phyloP scores from a whole-genome alignment of 139 green algal genomes.

The Haematococcus lacustris region DNA sequence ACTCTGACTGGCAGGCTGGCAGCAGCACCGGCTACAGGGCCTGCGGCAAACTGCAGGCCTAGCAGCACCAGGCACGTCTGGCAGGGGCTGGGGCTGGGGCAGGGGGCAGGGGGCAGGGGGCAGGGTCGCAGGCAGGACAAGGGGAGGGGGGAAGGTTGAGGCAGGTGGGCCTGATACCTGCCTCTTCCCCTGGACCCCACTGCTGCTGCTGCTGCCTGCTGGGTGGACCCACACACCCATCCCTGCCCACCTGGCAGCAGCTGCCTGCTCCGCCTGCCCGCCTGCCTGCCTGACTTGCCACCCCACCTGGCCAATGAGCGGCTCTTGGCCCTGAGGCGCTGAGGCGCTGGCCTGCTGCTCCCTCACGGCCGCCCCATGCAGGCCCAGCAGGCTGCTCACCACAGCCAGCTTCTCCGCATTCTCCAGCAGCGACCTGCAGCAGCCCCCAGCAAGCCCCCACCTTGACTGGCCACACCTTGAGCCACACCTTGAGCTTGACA shows the following conservation, averaged over 20 bases:
- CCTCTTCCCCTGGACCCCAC: neutral
- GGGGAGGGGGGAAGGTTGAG: neutral
- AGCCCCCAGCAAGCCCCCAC: neutral
- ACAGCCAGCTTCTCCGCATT: conserved; percentile 39
- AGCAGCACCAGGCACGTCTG: neutral
- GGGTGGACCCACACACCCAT: neutral
- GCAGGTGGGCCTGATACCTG: neutral
- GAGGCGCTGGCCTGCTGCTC: neutral
- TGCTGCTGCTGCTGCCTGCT: neutral
- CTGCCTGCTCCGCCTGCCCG: neutral
- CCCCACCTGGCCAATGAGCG: conserved; percentile 1
- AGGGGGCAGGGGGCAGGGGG: too few species aligned
- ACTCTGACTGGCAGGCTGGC: neutral
- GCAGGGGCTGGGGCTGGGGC: too few species aligned
- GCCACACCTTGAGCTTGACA: neutral
- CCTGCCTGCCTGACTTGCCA: neutral
- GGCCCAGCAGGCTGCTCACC: too few species aligned
- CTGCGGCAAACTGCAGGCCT: neutral
- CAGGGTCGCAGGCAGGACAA: neutral
- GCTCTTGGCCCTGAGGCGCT: neutral
- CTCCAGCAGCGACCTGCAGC: conserved; percentile 20
- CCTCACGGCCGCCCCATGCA: conserved; percentile 4
- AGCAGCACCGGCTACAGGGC: neutral
- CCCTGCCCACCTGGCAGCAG: neutral
- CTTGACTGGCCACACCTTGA: neutral